Evolutionary conservation across 768 basidiomycete genomes (phyloP).

Genomic region (Lepiota brunneoincarnata): DNA sequence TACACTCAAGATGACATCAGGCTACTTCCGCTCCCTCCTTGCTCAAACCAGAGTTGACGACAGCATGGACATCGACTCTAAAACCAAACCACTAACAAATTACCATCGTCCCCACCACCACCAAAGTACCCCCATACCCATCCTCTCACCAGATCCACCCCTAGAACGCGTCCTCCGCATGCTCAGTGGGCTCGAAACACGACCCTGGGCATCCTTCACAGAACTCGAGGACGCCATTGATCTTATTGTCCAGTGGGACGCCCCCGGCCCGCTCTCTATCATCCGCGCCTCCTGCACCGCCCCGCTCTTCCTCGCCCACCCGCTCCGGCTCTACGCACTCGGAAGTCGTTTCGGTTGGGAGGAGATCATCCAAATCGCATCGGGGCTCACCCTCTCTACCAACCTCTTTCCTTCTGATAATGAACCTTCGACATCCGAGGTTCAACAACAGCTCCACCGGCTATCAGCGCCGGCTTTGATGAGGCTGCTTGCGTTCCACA

Average conservation of each 20-base stretch:
- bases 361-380: constrained; percentile 40
- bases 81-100: no score
- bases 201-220: constrained; percentile 37
- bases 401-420: constrained; percentile 28
- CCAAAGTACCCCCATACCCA: no score
- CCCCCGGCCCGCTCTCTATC: constrained; percentile 40
- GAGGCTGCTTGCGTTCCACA: constrained; percentile 38
- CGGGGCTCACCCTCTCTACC: constrained; percentile 36
- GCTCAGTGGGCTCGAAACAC: constrained; percentile 38
- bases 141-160: background rate
- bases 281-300: constrained; percentile 40
- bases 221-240: constrained; percentile 34
- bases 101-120: no score
- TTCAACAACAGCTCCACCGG: constrained; percentile 28
- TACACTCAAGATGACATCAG: background rate
- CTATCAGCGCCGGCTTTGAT: constrained; percentile 34
- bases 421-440: constrained; percentile 14
- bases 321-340: constrained; percentile 47
- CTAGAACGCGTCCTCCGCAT: constrained; percentile 30
- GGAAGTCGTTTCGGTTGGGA: constrained; percentile 42
- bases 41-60: no score
- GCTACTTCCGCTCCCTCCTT: background rate
- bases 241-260: constrained; percentile 45
- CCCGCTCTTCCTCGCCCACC: constrained; percentile 38
- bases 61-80: no score